Evolutionary conservation across 1,139 yeast genomes (phyloP), one percentile per base, ranked within the genome.

Genomic region (Debaryomyces robertsiae): DNA sequence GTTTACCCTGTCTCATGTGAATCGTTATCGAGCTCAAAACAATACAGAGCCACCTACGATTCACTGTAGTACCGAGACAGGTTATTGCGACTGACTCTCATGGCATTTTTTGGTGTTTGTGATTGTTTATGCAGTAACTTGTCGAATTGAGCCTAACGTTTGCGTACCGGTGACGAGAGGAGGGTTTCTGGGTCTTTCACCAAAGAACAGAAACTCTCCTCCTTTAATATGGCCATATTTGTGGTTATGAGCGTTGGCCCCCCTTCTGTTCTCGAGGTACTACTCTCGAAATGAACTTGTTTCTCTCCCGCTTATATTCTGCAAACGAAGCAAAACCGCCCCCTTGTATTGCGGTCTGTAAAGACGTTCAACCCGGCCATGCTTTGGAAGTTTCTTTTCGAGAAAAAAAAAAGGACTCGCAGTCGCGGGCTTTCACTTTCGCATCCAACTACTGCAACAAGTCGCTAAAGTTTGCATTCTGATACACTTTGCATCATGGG

Each of bases 21-120:
- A 74, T 73, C 73, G 81, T 78, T 76, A 74, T 61, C 61, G 80
- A 60, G 79, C 74, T 71, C 70, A 65, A 50, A 44, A 47, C 54
- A 75, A 74, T 71, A 73, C 55, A 74, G 82, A 75, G 81, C 81
- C 81, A 74, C 77, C 71, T 68, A 77, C 79, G 82, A 76, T 76
- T 75, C 75, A 55, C 51, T 47, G 65, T 58, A 59, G 64, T 30
- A 36, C 36, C 42, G 42, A 37, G 44, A 36, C 23, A 32, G 41
- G 42, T 36, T 39, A 34, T 35, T 41, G 42, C 39, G 30, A n/a
- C 30, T 27, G 34, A 35, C 30, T 32, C 38, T 35, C 45, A 38
- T 42, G 33, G 35, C 36, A 36, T 39, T 24, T 33, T 42, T 27
- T 34, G 36, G 39, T 39, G 40, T 22, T 13, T 29, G 45, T 36